phyloP scores from a whole-genome alignment of 1,284 basidiomycete species.

The Fomitopsis schrenkii region DNA sequence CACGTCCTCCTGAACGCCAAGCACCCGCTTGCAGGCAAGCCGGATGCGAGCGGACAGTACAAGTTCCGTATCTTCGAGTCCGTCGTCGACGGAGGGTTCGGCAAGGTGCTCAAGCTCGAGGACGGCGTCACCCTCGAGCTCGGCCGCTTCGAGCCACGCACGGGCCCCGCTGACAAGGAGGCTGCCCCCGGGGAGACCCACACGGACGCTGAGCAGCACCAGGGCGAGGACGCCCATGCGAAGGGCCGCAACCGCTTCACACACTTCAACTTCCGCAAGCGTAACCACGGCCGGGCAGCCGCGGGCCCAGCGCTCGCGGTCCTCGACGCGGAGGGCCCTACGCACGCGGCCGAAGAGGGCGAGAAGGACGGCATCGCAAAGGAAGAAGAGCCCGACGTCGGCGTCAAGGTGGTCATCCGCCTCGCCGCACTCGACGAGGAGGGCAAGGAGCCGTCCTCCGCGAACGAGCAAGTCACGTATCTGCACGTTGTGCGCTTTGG shows the following conservation, averaged over 20 bases:
- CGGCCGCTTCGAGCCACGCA: slow-evolving; percentile 52
- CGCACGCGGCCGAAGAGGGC: slow-evolving; percentile 20
- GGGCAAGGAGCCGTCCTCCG: slow-evolving; percentile 55
- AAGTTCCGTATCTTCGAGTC: slow-evolving; percentile 67
- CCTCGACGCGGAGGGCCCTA: slow-evolving; percentile 52
- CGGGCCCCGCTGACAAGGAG: slow-evolving; percentile 9
- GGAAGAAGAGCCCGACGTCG: slow-evolving; percentile 51
- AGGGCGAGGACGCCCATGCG: slow-evolving; percentile 10
- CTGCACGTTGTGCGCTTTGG: slow-evolving; percentile 80
- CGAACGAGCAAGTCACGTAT: slow-evolving; percentile 85
- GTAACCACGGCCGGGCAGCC: slow-evolving; percentile 43
- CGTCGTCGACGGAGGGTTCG: slow-evolving; percentile 80
- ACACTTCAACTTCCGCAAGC: slow-evolving; percentile 58
- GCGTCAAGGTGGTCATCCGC: slow-evolving; percentile 72
- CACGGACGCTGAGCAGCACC: slow-evolving; percentile 18
- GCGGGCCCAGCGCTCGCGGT: slow-evolving; percentile 74
- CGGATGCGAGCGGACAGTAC: slow-evolving; percentile 38
- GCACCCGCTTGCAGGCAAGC: slow-evolving; percentile 43
- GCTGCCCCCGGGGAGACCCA: slow-evolving; percentile 1
- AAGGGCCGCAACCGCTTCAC: slow-evolving; percentile 50
- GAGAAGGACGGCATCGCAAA: slow-evolving; percentile 36
- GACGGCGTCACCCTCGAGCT: slow-evolving; percentile 73
- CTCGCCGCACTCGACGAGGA: slow-evolving; percentile 75
- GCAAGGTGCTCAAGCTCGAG: slow-evolving; percentile 64
- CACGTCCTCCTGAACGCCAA: slow-evolving; percentile 64